Base-by-base conservation (phyloP, 202 grass and related monocot genomes). In the Setaria italica region DNA sequence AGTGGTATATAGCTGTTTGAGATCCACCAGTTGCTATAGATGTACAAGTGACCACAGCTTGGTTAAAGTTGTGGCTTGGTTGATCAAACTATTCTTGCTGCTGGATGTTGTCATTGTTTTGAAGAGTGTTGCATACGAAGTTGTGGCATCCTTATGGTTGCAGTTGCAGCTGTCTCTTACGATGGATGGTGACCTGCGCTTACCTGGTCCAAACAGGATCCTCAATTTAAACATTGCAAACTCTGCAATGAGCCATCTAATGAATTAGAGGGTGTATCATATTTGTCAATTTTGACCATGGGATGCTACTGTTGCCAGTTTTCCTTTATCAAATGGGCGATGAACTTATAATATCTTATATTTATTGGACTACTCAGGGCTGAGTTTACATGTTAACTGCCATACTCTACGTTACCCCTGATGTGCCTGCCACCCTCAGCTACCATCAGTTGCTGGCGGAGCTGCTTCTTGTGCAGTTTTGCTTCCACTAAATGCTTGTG, bases 331-430 rank as follows among this genome's bases (percentile, higher is more conserved):
- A 11, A 25, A 11, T 29, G 25, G 3, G 11, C 3, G 43, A 10
- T 60, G 42, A 8, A 51, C 4, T 51, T 72, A 4, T 48, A 2
- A 21, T 13, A 11, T n/a, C 8, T 8, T 41, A 32, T 12, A 43
- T 65, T 67, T 34, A 19, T 76, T 45, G 60, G 9, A 9, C 33
- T 20, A 9, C 60, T 42, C 3, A 73, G 9, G 42, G 10, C 14
- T 29, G 34, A 84, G 70, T 55, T 63, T 82, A 59, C 39, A 71
- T 82, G 42, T 37, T 62, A 71, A 72, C 55, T 34, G 25, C 25
- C 48, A 35, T 54, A 29, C 70, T 15, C 48, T 12, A 51, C 30
- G 2, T 50, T 53, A 3, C 4, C 43, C 9, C 43, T 46, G 43
- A 46, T 46, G 9, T 46, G 43, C 43, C 15, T 41, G 64, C 34